These are phyloP conservation scores for Talaromyces sp. DNA, from an alignment of 2,329 filamentous ascomycete species.

Conservation along the genomic window DNA sequence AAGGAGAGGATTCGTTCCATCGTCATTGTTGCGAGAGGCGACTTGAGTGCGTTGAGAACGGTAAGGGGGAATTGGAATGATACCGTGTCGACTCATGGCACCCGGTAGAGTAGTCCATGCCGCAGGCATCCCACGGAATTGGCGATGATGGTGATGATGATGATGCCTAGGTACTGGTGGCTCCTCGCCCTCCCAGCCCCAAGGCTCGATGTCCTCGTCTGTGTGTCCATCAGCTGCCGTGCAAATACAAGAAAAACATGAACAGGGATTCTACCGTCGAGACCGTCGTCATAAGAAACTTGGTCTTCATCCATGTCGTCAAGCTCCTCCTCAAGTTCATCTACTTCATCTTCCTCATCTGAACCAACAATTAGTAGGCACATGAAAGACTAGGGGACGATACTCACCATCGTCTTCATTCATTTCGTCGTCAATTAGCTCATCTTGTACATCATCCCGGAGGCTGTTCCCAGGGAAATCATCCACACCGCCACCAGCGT, in stretches of 20 bases:
- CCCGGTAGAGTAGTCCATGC: slow-evolving; percentile 61
- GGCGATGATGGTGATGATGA: slow-evolving; percentile 30
- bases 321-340: slow-evolving; percentile 29
- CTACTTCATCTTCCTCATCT: slow-evolving; percentile 53
- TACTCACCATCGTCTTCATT: slow-evolving; percentile 51
- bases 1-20: slow-evolving; percentile 81
- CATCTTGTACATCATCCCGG: slow-evolving; percentile 44
- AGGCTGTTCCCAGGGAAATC: slow-evolving; percentile 41
- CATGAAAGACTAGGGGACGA: slow-evolving; percentile 15
- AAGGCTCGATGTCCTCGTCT: slow-evolving; percentile 39
- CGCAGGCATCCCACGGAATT: slow-evolving; percentile 53
- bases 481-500: slow-evolving; percentile 37
- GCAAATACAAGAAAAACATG: slow-evolving; percentile 16
- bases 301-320: slow-evolving; percentile 43
- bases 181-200: slow-evolving; percentile 52
- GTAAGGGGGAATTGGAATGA: slow-evolving; percentile 37
- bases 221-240: slow-evolving; percentile 22
- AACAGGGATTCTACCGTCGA: slow-evolving; percentile 24
- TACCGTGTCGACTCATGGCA: slow-evolving; percentile 47
- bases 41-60: slow-evolving; percentile 39
- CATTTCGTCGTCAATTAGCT: slow-evolving; percentile 51
- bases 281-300: slow-evolving; percentile 33
- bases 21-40: slow-evolving; percentile 59
- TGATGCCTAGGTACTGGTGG: slow-evolving; percentile 36
- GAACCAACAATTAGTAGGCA: slow-evolving; percentile 37